A percentile compares a stretch with the other conserved stretches of the same genome.
phyloP scores from a whole-genome alignment of 768 basidiomycete genomes.

The Chalciporus chontae region DNA sequence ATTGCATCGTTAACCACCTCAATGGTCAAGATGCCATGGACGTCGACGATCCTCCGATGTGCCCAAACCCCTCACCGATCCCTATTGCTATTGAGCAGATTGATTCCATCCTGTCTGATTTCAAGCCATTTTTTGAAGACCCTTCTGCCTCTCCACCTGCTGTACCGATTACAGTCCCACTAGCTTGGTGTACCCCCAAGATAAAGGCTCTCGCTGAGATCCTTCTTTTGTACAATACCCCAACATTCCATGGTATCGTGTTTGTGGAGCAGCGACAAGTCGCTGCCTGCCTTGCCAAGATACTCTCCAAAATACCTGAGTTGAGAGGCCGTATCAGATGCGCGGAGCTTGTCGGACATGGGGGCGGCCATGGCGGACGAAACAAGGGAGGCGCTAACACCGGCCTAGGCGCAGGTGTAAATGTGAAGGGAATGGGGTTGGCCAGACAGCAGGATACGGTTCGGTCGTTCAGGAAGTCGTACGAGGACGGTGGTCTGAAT shows the following conservation, averaged over 20 bases:
- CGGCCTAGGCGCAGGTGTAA: conserved; percentile 29
- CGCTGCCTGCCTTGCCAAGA: conserved; percentile 62
- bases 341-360: conserved; percentile 71
- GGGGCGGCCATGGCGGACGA: conserved; percentile 34
- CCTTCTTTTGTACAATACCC: conserved; percentile 50
- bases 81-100: conserved; percentile 46
- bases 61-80: conserved; percentile 18
- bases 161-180: conserved; percentile 40
- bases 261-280: conserved; percentile 87
- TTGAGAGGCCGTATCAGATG: conserved; percentile 55
- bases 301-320: conserved; percentile 59
- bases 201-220: conserved; percentile 58
- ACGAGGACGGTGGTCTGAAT: conserved; percentile 63
- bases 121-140: conserved; percentile 37
- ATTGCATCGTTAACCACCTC: conserved; percentile 16
- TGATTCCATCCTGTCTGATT: conserved; percentile 45
- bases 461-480: conserved; percentile 60
- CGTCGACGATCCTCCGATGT: conserved; percentile 21
- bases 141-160: conserved; percentile 22
- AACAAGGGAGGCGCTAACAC: conserved; percentile 15
- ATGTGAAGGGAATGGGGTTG: conserved; percentile 48
- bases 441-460: conserved; percentile 59
- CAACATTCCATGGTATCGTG: conserved; percentile 74
- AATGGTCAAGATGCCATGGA: conserved; percentile 24
- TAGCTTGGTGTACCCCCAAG: conserved; percentile 76